Evolutionary conservation across 495 filamentous ascomycete species (phyloP), one percentile per base, ranked within the genome.

Genomic region (Penicillium argentinense): DNA sequence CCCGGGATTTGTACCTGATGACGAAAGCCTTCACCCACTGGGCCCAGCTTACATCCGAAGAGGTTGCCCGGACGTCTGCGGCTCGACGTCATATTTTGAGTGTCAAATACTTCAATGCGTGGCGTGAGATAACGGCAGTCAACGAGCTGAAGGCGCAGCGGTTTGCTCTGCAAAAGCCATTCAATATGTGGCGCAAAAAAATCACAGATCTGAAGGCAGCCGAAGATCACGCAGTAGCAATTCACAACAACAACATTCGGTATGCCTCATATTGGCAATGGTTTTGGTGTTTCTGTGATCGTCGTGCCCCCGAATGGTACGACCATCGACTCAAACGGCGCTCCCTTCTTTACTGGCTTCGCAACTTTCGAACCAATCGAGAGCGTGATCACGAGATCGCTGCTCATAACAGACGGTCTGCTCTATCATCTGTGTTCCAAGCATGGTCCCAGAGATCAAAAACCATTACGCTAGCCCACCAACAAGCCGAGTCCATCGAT

Each of bases 11-110:
- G 16, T 82, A 82, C 57, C 67, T 89, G 22, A 64, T 90, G 50
- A 81, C 80, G 2, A 86, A 85, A 60, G 82, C 85, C 3, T 88
- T 90, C 53, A 79, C 79, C 3, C 84, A 89, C 53, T 92, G 88
- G 88, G 80, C 79, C 21, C 77, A 81, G 38, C 67, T 76, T 13
- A 70, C 81, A 27, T 73, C 71, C 5, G 84, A 89, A 36, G 77
- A 85, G 51, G 70, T 79, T 13, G 68, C 75, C 46, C 73, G 67
- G 27, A 84, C 83, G 3, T 73, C 74, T 16, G 68, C 77, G 39
- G 87, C 85, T 18, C 77, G 85, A 45, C 67, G 77, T 49, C 86
- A 87, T 62, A 77, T 91, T 18, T 66, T 91, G 9, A 71, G 82
- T 49, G 77, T 81, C 44, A 84, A 83, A 44, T 89, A 84, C 54